Evolutionary conservation across 257 asterid species (phyloP).

Genomic region (Solanum virginianum): DNA sequence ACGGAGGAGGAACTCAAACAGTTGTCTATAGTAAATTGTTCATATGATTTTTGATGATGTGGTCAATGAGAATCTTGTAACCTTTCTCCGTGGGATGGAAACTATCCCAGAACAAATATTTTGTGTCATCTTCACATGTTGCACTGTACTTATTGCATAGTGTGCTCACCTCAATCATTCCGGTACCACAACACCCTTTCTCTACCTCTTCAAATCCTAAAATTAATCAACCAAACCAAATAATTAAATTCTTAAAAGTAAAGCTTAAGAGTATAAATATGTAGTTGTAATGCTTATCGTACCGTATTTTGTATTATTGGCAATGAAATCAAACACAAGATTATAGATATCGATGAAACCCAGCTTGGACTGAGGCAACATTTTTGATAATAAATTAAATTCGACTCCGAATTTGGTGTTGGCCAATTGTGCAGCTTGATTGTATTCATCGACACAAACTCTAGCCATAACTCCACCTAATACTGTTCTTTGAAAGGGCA

Average conservation of each 20-base stretch:
- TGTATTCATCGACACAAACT: conserved; percentile 14
- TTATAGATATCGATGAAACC: conserved; percentile 11
- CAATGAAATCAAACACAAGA: conserved; percentile 19
- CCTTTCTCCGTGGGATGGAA: conserved; percentile 11
- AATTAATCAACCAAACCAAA: neutral
- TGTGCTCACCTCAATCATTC: conserved; percentile 2
- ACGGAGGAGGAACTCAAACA: neutral
- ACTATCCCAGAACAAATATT: neutral
- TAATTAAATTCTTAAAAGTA: neutral
- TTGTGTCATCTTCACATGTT: conserved; percentile 16
- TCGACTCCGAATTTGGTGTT: conserved; percentile 17
- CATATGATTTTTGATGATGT: neutral
- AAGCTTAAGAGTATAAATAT: neutral
- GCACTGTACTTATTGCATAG: conserved; percentile 11
- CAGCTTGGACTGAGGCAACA: conserved; percentile 5
- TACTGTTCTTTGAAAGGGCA: conserved; percentile 38
- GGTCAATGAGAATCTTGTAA: conserved; percentile 5
- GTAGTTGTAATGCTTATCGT: neutral
- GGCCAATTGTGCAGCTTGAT: conserved; percentile 23
- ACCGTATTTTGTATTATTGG: conserved; percentile 21
- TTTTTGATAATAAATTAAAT: conserved; percentile 5
- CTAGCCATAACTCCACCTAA: conserved; percentile 18
- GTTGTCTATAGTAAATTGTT: neutral
- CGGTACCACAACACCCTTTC: conserved; percentile 31
- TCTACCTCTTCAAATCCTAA: conserved; percentile 27